Percentiles rank a stretch among this genome's conserved stretches.
These are phyloP conservation scores for Macrophomina phaseolina DNA, from an alignment of 2,329 filamentous ascomycete species.

Conservation along the genomic window DNA sequence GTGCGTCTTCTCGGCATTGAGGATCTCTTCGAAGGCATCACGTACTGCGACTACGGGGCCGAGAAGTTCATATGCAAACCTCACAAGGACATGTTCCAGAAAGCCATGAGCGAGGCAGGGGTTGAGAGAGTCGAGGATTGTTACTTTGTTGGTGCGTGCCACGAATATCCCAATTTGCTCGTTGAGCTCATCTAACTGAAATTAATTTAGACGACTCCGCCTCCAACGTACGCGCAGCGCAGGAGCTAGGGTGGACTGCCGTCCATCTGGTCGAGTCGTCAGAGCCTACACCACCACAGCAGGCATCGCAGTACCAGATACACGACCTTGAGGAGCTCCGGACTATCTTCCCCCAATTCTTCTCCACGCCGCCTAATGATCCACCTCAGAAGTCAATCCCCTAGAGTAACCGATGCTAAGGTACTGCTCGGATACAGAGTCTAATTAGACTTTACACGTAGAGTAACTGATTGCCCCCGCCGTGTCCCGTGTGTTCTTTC, in stretches of 20 bases:
- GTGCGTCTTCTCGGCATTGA: constrained; percentile 81
- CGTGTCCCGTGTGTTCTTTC: not conserved
- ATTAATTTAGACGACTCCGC: constrained; percentile 76
- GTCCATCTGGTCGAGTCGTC: constrained; percentile 84
- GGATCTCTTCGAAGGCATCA: constrained; percentile 91
- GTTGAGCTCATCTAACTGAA: not conserved
- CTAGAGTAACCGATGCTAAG: not conserved
- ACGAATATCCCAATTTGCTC: constrained; percentile 3
- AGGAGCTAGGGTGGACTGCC: constrained; percentile 82
- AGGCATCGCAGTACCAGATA: constrained; percentile 77
- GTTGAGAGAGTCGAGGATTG: constrained; percentile 72
- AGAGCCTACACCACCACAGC: constrained; percentile 65
- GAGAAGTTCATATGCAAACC: constrained; percentile 86
- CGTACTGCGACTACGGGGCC: constrained; percentile 85
- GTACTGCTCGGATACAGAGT: not conserved
- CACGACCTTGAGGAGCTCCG: constrained; percentile 76
- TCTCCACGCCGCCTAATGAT: constrained; percentile 59
- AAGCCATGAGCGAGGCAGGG: constrained; percentile 86
- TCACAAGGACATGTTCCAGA: constrained; percentile 78
- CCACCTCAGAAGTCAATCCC: constrained; percentile 20
- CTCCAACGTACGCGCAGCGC: constrained; percentile 78
- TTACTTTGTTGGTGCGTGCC: constrained; percentile 84
- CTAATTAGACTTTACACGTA: not conserved
- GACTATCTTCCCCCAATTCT: constrained; percentile 79
- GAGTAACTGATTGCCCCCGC: not conserved